A percentile compares a stretch with the other conserved stretches of the same genome.
phyloP scores from a whole-genome alignment of 2,329 filamentous ascomycete genomes.

The Ceratocystis cubensis region DNA sequence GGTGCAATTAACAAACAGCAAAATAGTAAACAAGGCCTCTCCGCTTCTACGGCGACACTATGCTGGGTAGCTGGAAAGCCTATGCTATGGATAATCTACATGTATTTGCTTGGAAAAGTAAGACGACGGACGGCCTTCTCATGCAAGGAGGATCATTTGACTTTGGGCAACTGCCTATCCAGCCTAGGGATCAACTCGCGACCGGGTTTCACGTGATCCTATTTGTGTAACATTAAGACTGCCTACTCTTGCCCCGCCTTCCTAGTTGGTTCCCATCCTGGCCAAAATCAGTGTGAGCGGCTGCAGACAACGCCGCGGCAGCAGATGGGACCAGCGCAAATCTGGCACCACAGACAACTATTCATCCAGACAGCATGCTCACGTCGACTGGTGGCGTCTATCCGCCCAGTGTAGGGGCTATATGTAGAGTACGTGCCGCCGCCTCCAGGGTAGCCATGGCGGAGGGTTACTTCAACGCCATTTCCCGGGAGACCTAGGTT shows the following conservation, averaged over 20 bases:
- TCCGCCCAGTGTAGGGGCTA: neutral
- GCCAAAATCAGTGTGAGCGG: neutral
- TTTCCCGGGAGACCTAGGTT: neutral
- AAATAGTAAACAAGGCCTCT: neutral
- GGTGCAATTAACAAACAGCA: neutral
- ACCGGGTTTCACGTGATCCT: neutral
- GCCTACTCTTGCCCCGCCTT: neutral
- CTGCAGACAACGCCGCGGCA: constrained; percentile 1
- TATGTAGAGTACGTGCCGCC: neutral
- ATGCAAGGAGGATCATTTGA: neutral
- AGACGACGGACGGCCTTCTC: neutral
- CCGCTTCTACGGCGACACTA: neutral
- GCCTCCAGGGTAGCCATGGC: neutral
- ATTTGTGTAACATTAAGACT: neutral
- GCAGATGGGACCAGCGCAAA: neutral
- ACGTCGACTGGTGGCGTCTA: neutral
- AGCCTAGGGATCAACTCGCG: neutral
- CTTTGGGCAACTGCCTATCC: neutral
- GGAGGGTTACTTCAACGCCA: neutral
- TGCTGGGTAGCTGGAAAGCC: neutral
- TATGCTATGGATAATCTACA: neutral
- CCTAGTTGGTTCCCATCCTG: neutral
- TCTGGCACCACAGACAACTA: neutral
- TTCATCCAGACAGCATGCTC: constrained; percentile 4
- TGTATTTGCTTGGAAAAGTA: neutral